Base-by-base conservation (phyloP, 164 flowering plant species). In the Kalanchoe fedtschenkoi region DNA sequence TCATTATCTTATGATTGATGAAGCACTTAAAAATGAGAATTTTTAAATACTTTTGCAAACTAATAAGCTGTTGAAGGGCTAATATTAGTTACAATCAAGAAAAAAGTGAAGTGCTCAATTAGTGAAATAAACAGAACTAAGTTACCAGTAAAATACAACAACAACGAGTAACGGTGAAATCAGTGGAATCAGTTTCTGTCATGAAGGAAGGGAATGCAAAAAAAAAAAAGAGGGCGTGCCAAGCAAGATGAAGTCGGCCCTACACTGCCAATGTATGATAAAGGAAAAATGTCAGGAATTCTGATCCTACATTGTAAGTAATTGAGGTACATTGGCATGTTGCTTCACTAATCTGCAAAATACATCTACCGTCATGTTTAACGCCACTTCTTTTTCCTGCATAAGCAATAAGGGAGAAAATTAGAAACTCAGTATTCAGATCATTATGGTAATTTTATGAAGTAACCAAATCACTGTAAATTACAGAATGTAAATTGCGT, bases 351-450 rank as follows among this genome's bases (percentile, higher is more conserved):
- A 80, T 87, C 89, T 85, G 89, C 97, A 91, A 76, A 95, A 95
- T 44, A 77, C 78, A 78, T 91, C 97, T 65, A 95, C 84, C 56
- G 91, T 79, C 78, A 80, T 73, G 79, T 89, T 89, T 75, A 95
- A 78, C 72, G 99, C 91, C 72, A 73, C 81, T 83, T 95, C 99
- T 81, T 95, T 95, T 73, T 89, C 99, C 99, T 95, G 96, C 81
- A 81, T 21, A 22, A 29, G 72, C 62, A 59, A 64, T 16, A 61
- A 7, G 9, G 44, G 47, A 51, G 61, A 53, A 5, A 46, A 57
- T 35, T 35, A 43, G 3, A 37, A 58, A 58, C 41, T n/a, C 24
- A 34, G 38, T 32, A 11, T 19, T 16, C 34, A 17, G 24, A 19
- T 14, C 28, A 22, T 33, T 6, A 4, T 5, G 24, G 34, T 21